Base-by-base conservation (phyloP, 2,329 filamentous ascomycete genomes). In the Sporothrix dimorphospora region DNA sequence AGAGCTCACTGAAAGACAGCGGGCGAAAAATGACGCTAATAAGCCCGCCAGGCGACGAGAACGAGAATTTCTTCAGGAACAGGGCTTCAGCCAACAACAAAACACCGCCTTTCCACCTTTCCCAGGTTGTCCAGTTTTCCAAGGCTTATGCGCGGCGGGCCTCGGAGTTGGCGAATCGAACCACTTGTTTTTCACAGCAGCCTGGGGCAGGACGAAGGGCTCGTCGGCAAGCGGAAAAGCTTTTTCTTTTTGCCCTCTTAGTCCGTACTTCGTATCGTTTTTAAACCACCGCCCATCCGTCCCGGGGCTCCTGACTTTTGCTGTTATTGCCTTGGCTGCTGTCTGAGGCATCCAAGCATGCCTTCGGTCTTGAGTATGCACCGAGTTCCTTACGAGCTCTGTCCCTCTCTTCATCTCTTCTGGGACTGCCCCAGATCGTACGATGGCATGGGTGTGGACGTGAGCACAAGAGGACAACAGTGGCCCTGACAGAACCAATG, bases 121-220 rank as follows among this genome's bases (percentile, higher is more conserved):
- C 42, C 57, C 57, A 40, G 19, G 11, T 40, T 12, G 12, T 30
- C 38, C 51, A 16, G 9, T 27, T 42, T 47, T 49, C 47, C 19
- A 6, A 47, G 7, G 24, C 12, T 34, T 27, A n/a, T 16, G 51
- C 65, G 63, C 65, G 63, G 34, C 55, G 71, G 71, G 16, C 30
- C 68, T 72, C 68, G 49, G 55, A 6, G 71, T 53, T 27, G 71
- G n/a, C 73, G 65, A 75, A 75, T 75, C 72, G 74, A 72, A 72
- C 69, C 51, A 72, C 66, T 40, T 68, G 45, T 30, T 61, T 69
- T 71, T 63, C 53, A 38, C 21, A 71, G 59, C 69, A 59, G 63
- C 42, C 7, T 49, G 63, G 42, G 34, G 4, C 57, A 40, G 21
- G 61, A 30, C 9, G 27, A 66, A 45, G 40, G 38, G 59, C 59